Base-by-base conservation (phyloP, 345 rosid species). In the Syzygium grande region DNA sequence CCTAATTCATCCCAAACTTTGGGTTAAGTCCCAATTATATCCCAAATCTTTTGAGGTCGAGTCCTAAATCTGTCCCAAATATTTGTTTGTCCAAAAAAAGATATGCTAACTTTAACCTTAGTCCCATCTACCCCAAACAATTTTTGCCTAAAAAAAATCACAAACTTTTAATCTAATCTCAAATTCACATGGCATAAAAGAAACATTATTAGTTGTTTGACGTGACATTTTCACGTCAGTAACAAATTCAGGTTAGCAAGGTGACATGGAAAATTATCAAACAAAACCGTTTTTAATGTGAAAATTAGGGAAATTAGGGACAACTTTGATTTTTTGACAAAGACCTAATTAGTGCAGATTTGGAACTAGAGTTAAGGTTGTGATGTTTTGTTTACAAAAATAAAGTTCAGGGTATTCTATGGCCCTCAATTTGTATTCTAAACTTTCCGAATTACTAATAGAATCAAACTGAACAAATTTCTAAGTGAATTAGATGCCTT, bases 291-390 rank as follows among this genome's bases (percentile, higher is more conserved):
- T 56, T 34, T 34, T 34, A 1, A 9, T 73, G 19, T 34, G 80
- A 38, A 73, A 34, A 73, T 19, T 3, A 73, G 14, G 3, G 27
- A 73, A 38, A 73, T 73, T 38, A 19, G 12, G 25, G 43, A 34
- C 0, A 11, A 19, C 27, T 2, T 2, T 3, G 2, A 73, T 73
- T 34, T 34, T 38, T 38, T 38, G 2, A 10, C 0, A 1, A 14
- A 73, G 83, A 73, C 14, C 27, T 38, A 73, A 34, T 1, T 0
- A 38, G 2, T 7, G 27, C 1, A 68, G 7, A 17, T 68, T 68
- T 68, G 49, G 19, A 46, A 38, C 25, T 34, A 34, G 43, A 73
- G 25, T 19, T 34, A 34, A 68, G 17, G 12, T 30, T 30, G 7
- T 17, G 9, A 30, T 30, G 11, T 13, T 11, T 27, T 30, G 30